Conservation (phyloP, 805 yeast species). For the Ogataea ganodermae region DNA sequence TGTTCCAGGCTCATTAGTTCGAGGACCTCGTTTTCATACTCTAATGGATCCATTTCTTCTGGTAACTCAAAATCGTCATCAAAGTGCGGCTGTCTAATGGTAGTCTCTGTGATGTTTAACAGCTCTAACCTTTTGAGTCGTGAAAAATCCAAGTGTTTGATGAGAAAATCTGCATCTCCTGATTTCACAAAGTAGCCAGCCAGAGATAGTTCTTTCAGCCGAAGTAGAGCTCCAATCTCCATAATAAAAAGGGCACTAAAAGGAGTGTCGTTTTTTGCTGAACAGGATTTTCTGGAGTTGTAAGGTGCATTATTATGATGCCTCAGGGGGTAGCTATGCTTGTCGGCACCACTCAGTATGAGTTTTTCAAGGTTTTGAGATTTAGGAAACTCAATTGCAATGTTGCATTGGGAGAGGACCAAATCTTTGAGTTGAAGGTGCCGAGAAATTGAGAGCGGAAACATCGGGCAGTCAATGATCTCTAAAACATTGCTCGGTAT, state of each 20-base stretch:
- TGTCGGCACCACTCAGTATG: slow-evolving; percentile 13
- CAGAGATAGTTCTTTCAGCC: slow-evolving; percentile 18
- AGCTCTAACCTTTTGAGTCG: slow-evolving; percentile 21
- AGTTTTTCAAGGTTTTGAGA: slow-evolving; percentile 15
- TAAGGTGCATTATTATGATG: background rate
- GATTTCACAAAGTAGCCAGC: slow-evolving; percentile 19
- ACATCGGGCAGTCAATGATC: slow-evolving; percentile 19
- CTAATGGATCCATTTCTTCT: slow-evolving; percentile 14
- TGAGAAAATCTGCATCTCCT: slow-evolving; percentile 16
- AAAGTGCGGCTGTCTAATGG: background rate
- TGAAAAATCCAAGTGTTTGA: slow-evolving; percentile 17
- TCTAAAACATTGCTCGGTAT: slow-evolving; percentile 12
- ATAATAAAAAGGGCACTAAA: too few species aligned
- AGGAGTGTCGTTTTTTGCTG: too few species aligned
- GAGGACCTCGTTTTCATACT: slow-evolving; percentile 15
- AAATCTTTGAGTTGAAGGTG: slow-evolving; percentile 11
- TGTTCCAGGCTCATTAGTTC: background rate
- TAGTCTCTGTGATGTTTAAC: slow-evolving; percentile 20
- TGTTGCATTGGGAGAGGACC: slow-evolving; percentile 4
- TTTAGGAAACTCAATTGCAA: slow-evolving; percentile 6
- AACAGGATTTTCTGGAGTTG: background rate
- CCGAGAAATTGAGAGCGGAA: slow-evolving; percentile 1
- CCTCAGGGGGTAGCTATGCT: background rate
- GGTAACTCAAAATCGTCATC: slow-evolving; percentile 18
- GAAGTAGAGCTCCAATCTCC: background rate